Conservation (phyloP, 2,329 filamentous ascomycete genomes). For the Fusarium penzigii region DNA sequence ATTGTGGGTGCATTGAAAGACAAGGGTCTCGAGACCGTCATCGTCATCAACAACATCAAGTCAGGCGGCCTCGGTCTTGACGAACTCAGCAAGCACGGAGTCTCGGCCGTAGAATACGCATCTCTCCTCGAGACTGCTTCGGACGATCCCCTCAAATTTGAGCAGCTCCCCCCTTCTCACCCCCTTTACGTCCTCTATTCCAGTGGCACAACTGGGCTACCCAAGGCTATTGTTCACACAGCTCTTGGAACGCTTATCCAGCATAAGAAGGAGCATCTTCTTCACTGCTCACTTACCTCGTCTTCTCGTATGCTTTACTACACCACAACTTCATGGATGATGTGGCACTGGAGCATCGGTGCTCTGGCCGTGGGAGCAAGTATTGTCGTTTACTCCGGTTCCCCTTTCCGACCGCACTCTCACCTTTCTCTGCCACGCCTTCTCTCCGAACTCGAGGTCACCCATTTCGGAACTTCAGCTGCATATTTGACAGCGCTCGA, state of each 20-base stretch:
- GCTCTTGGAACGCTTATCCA: slow-evolving; percentile 87
- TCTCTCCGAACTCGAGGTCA: slow-evolving; percentile 78
- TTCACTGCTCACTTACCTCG: slow-evolving; percentile 79
- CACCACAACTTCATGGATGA: slow-evolving; percentile 98
- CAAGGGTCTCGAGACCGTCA: slow-evolving; percentile 65
- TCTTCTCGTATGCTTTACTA: slow-evolving; percentile 84
- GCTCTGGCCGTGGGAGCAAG: slow-evolving; percentile 81
- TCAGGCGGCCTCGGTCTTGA: slow-evolving; percentile 43
- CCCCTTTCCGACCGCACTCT: slow-evolving; percentile 79
- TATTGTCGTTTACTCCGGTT: slow-evolving; percentile 87
- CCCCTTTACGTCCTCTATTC: slow-evolving; percentile 94
- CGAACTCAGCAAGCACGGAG: slow-evolving; percentile 40
- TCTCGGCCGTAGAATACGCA: slow-evolving; percentile 47
- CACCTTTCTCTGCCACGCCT: slow-evolving; percentile 81
- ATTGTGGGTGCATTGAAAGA: slow-evolving; percentile 65
- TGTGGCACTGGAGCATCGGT: slow-evolving; percentile 97
- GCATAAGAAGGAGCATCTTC: slow-evolving; percentile 93
- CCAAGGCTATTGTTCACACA: slow-evolving; percentile 94
- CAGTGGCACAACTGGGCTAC: slow-evolving; percentile 81
- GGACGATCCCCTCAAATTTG: slow-evolving; percentile 60
- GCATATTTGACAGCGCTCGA: slow-evolving; percentile 92
- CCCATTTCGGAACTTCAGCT: slow-evolving; percentile 92
- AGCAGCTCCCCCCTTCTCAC: slow-evolving; percentile 79
- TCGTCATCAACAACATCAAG: slow-evolving; percentile 71
- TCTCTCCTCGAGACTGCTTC: slow-evolving; percentile 45